phyloP scores from a whole-genome alignment of 2,329 filamentous ascomycete species.

The Cadophora sp. region DNA sequence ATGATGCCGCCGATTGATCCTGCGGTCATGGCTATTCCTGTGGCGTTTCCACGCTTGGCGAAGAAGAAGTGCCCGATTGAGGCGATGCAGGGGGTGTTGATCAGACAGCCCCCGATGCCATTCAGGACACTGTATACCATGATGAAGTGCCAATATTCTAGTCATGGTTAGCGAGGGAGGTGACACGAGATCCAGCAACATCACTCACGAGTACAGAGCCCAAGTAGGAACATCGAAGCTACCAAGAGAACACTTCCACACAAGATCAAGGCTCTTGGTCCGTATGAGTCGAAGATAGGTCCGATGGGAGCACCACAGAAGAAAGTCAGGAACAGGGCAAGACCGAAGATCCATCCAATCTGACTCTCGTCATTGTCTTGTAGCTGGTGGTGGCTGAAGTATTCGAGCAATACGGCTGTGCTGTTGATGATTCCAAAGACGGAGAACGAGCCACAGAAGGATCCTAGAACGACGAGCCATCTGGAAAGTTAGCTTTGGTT shows the following conservation, averaged over 20 bases:
- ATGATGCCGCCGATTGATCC: slow-evolving; percentile 63
- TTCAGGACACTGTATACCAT: slow-evolving; percentile 68
- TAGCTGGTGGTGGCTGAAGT: slow-evolving; percentile 67
- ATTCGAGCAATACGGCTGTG: slow-evolving; percentile 67
- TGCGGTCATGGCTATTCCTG: slow-evolving; percentile 70
- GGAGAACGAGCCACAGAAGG: slow-evolving; percentile 66
- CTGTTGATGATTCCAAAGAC: slow-evolving; percentile 69
- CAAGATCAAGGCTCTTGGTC: slow-evolving; percentile 55
- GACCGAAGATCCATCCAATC: slow-evolving; percentile 64
- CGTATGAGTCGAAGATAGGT: slow-evolving; percentile 73
- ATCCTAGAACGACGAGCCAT: slow-evolving; percentile 72
- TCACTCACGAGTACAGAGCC: slow-evolving; percentile 59
- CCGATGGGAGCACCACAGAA: slow-evolving; percentile 73
- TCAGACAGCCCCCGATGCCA: slow-evolving; percentile 66
- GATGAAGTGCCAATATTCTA: slow-evolving; percentile 73
- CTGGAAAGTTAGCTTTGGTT: slow-evolving; percentile 10
- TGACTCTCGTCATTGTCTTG: slow-evolving; percentile 60
- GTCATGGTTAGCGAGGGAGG: slow-evolving; percentile 17
- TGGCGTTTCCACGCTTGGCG: slow-evolving; percentile 65
- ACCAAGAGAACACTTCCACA: slow-evolving; percentile 42
- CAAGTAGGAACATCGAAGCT: slow-evolving; percentile 56
- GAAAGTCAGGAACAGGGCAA: slow-evolving; percentile 73
- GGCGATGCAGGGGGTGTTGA: slow-evolving; percentile 70
- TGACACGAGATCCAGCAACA: background rate
- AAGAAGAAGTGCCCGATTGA: slow-evolving; percentile 72